Evolutionary conservation across 2,329 filamentous ascomycete species (phyloP), one percentile per base, ranked within the genome.

Genomic region (Sclerotinia sclerotiorum): DNA sequence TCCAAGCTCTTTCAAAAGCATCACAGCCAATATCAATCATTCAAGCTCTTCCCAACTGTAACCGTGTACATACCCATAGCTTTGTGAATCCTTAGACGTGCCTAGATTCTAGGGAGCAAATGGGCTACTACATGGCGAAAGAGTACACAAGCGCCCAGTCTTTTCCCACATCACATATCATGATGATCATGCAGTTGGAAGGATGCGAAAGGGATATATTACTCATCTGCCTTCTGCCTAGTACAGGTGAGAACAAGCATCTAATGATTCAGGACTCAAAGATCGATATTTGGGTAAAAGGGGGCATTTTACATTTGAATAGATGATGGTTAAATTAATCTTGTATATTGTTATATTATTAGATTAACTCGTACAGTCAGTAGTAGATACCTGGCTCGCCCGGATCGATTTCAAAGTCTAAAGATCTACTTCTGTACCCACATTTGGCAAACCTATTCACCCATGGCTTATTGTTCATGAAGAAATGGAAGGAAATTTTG

Each of bases 401-500:
- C 39, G 32, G 19, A 56, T 56, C 29, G n/a, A 39, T 15, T 35
- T 35, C 5, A 55, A 35, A 21, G 32, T 35, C 52, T 56, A 17
- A 57, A 57, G 55, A 57, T 42, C 55, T 57, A 39, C 39, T 42
- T 42, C 39, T 42, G 39, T 42, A 42, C 32, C 55, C 55, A 57
- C n/a, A 57, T 42, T 57, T 57, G 55, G 42, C 32, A n/a, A 15
- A 24, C 2, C 32, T 10, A 15, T 8, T 5, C 27, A 54, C 32
- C 5, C 13, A 54, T 61, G 57, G 57, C 57, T 61, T 48, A 61
- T 29, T 48, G n/a, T 29, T 48, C n/a, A 61, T 35, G 4, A 17
- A 61, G 57, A 29, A 48, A 32, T 57, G 27, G n/a, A 61, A 61
- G 51, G 57, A 48, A 48, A 19, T 32, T 61, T 48, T 32, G 57